Base-by-base conservation (phyloP, 495 filamentous ascomycete species). In the Schizothecium vesticola region DNA sequence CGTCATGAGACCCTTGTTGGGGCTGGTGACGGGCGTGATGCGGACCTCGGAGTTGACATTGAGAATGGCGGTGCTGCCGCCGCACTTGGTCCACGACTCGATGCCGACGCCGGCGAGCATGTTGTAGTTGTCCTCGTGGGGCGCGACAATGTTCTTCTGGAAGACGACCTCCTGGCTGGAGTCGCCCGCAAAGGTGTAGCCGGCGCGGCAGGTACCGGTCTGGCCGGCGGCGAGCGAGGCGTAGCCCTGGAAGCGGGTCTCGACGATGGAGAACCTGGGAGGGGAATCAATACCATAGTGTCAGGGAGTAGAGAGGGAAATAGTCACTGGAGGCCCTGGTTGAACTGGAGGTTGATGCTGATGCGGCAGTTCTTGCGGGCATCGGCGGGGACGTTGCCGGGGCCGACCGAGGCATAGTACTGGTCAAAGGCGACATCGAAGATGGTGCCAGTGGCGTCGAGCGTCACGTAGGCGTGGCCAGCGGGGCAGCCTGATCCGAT, bases 351-450 rank as follows among this genome's bases (percentile, higher is more conserved):
- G 68, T 81, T 79, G 73, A 83, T 75, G 73, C 77, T 78, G 56
- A 84, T 61, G 59, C 81, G 80, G 74, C 82, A 84, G 77, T 80
- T 80, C 79, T 83, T 82, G 76, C 74, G 75, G 67, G 69, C 74
- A 61, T 80, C 77, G 25, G 80, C 73, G 36, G 76, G 64, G 22
- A 64, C 31, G 62, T 73, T 73, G 51, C 76, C 78, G 10, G 79
- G 78, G 23, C 83, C 83, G 57, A 81, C 79, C 10, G 73, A 73
- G n/a, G 82, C 82, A 31, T 79, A 75, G 71, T 83, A 85, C 25
- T 75, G 61, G 70, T 84, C 80, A 63, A 84, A 84, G 67, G 81
- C 79, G 23, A 84, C 73, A 51, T 83, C 82, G 62, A 85, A 77
- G 68, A 76, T 76, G 65, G 80, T 79, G 66, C 74, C 75, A 55